These are phyloP conservation scores for Starmera dryadoides DNA, from an alignment of 805 yeast genomes.

Conservation along the genomic window DNA sequence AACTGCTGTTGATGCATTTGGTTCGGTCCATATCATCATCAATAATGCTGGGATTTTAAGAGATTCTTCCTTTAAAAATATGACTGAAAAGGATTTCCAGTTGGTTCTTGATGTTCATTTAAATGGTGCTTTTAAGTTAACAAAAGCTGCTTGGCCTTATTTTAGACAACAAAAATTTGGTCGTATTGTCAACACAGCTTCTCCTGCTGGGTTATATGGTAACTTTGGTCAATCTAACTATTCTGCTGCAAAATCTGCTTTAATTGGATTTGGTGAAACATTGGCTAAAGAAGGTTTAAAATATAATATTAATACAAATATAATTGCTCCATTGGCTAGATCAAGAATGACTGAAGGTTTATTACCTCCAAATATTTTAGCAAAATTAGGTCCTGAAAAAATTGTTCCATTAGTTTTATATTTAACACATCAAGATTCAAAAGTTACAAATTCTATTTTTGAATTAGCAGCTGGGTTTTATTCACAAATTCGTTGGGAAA, in stretches of 20 bases:
- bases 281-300: slow-evolving; percentile 89
- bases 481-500: slow-evolving; percentile 91
- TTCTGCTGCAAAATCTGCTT: slow-evolving; percentile 85
- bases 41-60: slow-evolving; percentile 95
- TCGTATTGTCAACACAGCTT: slow-evolving; percentile 85
- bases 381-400: slow-evolving; percentile 76
- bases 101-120: slow-evolving; percentile 83
- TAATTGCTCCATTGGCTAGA: slow-evolving; percentile 91
- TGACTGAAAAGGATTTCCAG: slow-evolving; percentile 74
- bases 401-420: slow-evolving; percentile 88
- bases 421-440: slow-evolving; percentile 58
- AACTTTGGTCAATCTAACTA: slow-evolving; percentile 96
- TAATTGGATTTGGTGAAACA: slow-evolving; percentile 89
- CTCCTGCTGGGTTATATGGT: slow-evolving; percentile 96
- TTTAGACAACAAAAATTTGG: slow-evolving; percentile 82
- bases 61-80: slow-evolving; percentile 80
- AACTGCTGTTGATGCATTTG: slow-evolving; percentile 81
- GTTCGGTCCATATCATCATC: slow-evolving; percentile 80
- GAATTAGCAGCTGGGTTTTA: slow-evolving; percentile 94
- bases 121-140: slow-evolving; percentile 79
- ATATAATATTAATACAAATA: slow-evolving; percentile 77
- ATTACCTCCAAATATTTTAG: slow-evolving; percentile 78
- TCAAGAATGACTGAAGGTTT: slow-evolving; percentile 94
- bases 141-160: slow-evolving; percentile 89
- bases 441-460: slow-evolving; percentile 67